Conservation (phyloP, 306 rosid genomes). For the Oxytropis ochrocephala region DNA sequence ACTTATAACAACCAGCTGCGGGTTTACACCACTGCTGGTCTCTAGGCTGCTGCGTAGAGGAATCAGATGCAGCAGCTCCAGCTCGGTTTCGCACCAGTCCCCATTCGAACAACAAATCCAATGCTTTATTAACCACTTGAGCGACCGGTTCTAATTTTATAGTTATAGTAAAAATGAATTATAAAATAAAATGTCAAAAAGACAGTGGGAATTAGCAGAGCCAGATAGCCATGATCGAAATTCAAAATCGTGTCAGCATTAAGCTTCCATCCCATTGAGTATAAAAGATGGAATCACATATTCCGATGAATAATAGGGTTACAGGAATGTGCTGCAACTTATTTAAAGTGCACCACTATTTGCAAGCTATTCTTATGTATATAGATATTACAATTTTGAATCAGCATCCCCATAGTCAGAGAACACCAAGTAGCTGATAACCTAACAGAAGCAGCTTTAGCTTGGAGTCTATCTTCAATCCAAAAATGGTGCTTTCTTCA, state of each 20-base stretch:
- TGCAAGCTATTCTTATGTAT: background rate
- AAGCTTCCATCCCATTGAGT: background rate
- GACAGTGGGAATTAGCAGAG: too few relatives aligned
- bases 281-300: background rate
- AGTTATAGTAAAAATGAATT: too few relatives aligned
- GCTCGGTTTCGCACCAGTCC: too few relatives aligned
- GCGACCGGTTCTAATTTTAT: too few relatives aligned
- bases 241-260: background rate
- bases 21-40: too few relatives aligned
- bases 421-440: background rate
- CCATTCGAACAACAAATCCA: too few relatives aligned
- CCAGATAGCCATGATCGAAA: background rate
- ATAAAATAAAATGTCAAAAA: too few relatives aligned
- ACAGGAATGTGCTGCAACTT: conserved; percentile 14
- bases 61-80: too few relatives aligned
- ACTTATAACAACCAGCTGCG: too few relatives aligned
- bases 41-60: too few relatives aligned
- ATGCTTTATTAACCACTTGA: too few relatives aligned
- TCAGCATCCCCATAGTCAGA: conserved; percentile 8
- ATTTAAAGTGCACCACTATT: background rate
- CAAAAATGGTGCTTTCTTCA: conserved; percentile 8
- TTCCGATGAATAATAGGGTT: background rate
- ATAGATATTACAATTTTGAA: conserved; percentile 11
- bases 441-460: conserved; percentile 5
- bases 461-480: conserved; percentile 15